Conservation (phyloP, 202 grass and related monocot genomes). For the Carex sylvatica region DNA sequence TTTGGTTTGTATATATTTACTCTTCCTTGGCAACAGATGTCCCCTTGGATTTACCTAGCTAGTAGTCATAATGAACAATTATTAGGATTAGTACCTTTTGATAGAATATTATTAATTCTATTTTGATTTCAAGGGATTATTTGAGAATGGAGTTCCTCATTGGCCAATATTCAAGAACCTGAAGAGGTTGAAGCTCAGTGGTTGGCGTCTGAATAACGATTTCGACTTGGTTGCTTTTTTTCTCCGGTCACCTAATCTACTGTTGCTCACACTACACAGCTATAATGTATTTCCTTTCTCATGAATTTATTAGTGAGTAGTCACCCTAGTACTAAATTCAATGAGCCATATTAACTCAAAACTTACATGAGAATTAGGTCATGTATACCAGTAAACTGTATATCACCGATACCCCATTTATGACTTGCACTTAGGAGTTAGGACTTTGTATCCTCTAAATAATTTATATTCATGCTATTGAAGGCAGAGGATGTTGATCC, state of each 20-base stretch:
- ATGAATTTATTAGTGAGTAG: too few relatives aligned
- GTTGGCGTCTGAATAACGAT: not conserved
- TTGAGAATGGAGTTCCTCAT: not conserved
- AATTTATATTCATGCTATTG: not conserved
- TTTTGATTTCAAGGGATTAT: not conserved
- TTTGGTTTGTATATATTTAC: not conserved
- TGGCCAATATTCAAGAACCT: not conserved
- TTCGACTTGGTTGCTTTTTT: not conserved
- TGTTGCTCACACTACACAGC: not conserved
- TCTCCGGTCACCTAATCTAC: not conserved
- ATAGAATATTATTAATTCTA: not conserved
- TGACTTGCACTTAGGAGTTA: not conserved
- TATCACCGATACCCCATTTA: not conserved
- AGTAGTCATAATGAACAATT: not conserved
- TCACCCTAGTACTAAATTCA: not conserved
- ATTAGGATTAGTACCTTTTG: not conserved
- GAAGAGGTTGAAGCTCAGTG: not conserved
- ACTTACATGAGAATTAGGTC: not conserved
- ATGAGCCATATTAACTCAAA: not conserved
- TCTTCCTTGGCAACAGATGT: not conserved
- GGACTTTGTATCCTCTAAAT: not conserved
- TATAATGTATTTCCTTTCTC: not conserved
- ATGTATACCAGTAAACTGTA: not conserved
- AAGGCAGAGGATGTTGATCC: not conserved
- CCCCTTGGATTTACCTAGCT: not conserved